These are phyloP conservation scores for Pisolithus microcarpus DNA, from an alignment of 768 basidiomycete genomes.

Conservation along the genomic window DNA sequence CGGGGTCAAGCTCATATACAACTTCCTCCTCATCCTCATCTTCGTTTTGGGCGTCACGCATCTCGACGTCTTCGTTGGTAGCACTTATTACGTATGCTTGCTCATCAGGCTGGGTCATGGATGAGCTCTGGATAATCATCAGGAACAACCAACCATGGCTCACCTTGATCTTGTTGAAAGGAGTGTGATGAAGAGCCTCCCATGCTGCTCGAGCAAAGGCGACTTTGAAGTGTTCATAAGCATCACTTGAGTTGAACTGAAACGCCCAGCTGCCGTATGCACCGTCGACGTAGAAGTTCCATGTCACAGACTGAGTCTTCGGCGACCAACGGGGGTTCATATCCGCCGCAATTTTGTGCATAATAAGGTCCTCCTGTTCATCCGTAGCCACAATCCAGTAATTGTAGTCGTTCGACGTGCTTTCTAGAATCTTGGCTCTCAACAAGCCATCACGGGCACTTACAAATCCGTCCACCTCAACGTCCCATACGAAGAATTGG, in stretches of 20 bases:
- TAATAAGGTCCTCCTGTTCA: constrained; percentile 44
- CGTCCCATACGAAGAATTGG: constrained; percentile 58
- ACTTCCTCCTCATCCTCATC: constrained; percentile 79
- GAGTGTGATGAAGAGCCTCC: constrained; percentile 66
- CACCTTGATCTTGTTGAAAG: constrained; percentile 81
- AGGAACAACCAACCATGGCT: constrained; percentile 5
- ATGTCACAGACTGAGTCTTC: constrained; percentile 70
- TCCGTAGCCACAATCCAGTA: constrained; percentile 55
- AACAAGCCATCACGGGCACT: constrained; percentile 43
- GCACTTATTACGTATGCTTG: constrained; percentile 75
- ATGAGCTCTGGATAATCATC: background rate
- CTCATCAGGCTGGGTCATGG: constrained; percentile 59
- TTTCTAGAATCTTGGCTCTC: constrained; percentile 45
- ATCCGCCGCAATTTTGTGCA: constrained; percentile 55
- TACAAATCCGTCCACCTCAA: constrained; percentile 40
- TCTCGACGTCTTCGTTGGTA: constrained; percentile 77
- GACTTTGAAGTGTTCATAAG: constrained; percentile 52
- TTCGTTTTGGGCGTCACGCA: constrained; percentile 70
- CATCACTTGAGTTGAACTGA: constrained; percentile 50
- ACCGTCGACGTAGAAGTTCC: constrained; percentile 67
- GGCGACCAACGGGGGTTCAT: constrained; percentile 68
- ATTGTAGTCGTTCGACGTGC: constrained; percentile 38
- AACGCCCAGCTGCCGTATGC: constrained; percentile 77
- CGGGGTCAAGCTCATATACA: constrained; percentile 54
- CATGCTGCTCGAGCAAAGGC: constrained; percentile 68